phyloP scores from a whole-genome alignment of 2,329 filamentous ascomycete genomes.

The Penicillium sp. region DNA sequence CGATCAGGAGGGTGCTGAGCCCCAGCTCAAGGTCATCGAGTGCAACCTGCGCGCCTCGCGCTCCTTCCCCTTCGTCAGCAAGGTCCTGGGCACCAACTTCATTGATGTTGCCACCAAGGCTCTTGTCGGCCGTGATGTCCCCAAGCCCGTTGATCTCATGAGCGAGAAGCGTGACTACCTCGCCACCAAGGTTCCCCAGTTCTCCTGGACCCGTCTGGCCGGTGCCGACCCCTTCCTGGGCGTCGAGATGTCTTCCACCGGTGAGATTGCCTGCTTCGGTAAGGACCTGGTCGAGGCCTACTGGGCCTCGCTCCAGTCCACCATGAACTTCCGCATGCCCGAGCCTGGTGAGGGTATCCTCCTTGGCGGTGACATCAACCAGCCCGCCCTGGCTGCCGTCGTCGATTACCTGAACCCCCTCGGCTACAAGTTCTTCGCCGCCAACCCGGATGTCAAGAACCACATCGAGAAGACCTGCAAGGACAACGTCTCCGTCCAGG shows the following conservation, averaged over 20 bases:
- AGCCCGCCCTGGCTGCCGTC: constrained; percentile 70
- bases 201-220: constrained; percentile 96
- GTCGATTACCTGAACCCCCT: constrained; percentile 85
- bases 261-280: constrained; percentile 98
- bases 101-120: constrained; percentile 94
- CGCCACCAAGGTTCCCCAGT: constrained; percentile 97
- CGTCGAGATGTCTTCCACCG: constrained; percentile 95
- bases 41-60: constrained; percentile 96
- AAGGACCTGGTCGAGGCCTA: constrained; percentile 95
- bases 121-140: constrained; percentile 79
- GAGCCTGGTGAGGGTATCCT: constrained; percentile 93
- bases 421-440: constrained; percentile 91
- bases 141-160: constrained; percentile 86
- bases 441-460: constrained; percentile 74
- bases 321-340: constrained; percentile 98
- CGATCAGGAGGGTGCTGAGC: constrained; percentile 69
- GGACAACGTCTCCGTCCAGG: constrained; percentile 69
- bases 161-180: constrained; percentile 82
- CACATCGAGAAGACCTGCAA: constrained; percentile 73
- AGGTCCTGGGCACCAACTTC: constrained; percentile 94
- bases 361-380: constrained; percentile 78
- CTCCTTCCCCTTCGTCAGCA: constrained; percentile 97
- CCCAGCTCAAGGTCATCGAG: constrained; percentile 90
- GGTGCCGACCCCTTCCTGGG: constrained; percentile 96
- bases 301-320: constrained; percentile 93